These are phyloP conservation scores for Mortierella sp. DNA, from an alignment of 371 early-diverging fungal genomes.

Conservation along the genomic window DNA sequence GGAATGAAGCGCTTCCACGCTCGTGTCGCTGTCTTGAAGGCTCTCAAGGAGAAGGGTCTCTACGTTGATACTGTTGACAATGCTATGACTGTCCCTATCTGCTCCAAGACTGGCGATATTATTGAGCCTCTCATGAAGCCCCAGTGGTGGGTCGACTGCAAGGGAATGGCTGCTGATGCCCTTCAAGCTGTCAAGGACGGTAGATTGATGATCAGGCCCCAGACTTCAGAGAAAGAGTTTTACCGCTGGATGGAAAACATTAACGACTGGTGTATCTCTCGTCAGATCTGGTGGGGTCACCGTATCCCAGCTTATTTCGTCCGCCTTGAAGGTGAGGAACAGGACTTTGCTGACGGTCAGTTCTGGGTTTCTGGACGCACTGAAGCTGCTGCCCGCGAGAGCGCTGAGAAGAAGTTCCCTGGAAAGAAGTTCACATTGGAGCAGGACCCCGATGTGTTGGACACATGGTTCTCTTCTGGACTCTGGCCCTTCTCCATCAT, in stretches of 20 bases:
- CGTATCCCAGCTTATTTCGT: constrained; percentile 98
- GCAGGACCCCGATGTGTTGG: constrained; percentile 98
- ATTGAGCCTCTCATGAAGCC: constrained; percentile 99
- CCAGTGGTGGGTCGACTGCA: constrained; percentile 99
- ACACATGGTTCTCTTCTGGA: constrained; percentile 99
- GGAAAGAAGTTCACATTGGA: constrained; percentile 74
- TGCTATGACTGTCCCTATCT: constrained; percentile 96
- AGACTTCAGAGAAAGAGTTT: constrained; percentile 94
- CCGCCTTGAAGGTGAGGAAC: constrained; percentile 71
- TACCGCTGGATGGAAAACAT: constrained; percentile 98
- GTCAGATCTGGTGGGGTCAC: constrained; percentile 99
- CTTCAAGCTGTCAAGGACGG: constrained; percentile 90
- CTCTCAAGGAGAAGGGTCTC: constrained; percentile 90
- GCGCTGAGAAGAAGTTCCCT: constrained; percentile 83
- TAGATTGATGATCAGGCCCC: constrained; percentile 91
- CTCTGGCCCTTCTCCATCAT: constrained; percentile 99
- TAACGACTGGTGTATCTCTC: constrained; percentile 99
- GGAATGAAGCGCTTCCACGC: constrained; percentile 98
- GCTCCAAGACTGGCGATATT: constrained; percentile 95
- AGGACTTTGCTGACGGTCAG: constrained; percentile 69
- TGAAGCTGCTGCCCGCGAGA: constrained; percentile 82
- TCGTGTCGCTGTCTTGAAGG: constrained; percentile 89
- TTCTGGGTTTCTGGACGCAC: constrained; percentile 94
- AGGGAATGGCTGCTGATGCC: constrained; percentile 92
- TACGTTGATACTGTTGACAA: constrained; percentile 92